Conservation (phyloP, 306 rosid genomes). For the Oemleria cerasiformis region DNA sequence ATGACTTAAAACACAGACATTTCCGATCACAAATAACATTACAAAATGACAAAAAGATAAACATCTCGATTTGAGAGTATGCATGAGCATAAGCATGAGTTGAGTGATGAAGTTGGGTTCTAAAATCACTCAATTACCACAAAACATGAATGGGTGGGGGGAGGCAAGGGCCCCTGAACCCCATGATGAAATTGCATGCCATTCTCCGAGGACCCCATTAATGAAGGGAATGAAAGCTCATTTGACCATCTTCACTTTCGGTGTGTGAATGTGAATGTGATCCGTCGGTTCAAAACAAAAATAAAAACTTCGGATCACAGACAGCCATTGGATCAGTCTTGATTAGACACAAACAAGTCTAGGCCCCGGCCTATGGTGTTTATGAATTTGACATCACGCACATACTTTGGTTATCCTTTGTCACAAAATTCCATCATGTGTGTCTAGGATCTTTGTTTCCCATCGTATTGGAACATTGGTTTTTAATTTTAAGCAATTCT, state of each 20-base stretch:
- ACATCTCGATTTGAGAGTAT: too few species aligned
- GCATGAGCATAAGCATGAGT: too few species aligned
- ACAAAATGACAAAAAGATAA: too few species aligned
- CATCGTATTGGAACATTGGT: conserved; percentile 19
- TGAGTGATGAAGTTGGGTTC: neutral
- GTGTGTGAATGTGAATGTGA: conserved; percentile 20
- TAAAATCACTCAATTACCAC: conserved; percentile 9
- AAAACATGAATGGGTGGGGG: conserved; percentile 14
- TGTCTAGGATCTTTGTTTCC: conserved; percentile 30
- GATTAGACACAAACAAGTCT: conserved; percentile 24
- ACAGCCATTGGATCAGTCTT: conserved; percentile 16
- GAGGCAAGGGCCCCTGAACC: conserved; percentile 41
- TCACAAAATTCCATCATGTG: conserved; percentile 24
- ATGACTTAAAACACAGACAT: too few species aligned
- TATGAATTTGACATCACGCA: neutral
- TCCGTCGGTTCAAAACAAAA: conserved; percentile 2
- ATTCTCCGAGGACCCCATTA: conserved; percentile 59
- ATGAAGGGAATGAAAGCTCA: conserved; percentile 53
- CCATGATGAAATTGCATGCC: conserved; percentile 64
- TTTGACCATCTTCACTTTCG: conserved; percentile 63
- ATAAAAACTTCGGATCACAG: neutral
- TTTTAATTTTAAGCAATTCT: neutral
- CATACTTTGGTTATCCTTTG: neutral
- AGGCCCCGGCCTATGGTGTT: conserved; percentile 1
- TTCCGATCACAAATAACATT: too few species aligned